Evolutionary conservation across 495 filamentous ascomycete species (phyloP), one percentile per base, ranked within the genome.

Genomic region (Lepraria neglecta): DNA sequence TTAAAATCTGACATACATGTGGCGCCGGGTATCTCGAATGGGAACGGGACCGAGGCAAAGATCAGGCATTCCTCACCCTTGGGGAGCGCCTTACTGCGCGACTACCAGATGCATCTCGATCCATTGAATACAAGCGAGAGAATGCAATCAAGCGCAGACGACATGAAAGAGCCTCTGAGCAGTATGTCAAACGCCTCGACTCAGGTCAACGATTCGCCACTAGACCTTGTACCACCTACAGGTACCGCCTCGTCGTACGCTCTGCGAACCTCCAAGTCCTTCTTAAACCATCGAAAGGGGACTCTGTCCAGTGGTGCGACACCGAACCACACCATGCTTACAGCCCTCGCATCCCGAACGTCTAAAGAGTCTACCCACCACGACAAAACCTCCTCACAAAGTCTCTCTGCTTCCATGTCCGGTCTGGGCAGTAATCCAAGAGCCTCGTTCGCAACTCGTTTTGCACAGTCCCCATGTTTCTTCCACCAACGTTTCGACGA

Each of bases 401-500:
- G 80, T 59, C 75, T 89, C n/a, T 83, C 83, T 28, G 79, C 83
- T 4, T 84, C 85, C 27, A 77, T 89, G 54, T 83, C 83, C 44
- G 85, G 79, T 64, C 71, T 88, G 33, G 81, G 83, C 66, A 70
- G 76, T 28, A 71, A 72, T 47, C 64, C 66, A 11, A 76, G 75
- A 60, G 81, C 83, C 0, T 82, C 85, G 10, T 78, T 82, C 31
- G 84, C 86, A 3, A 81, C 86, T 33, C 77, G 78, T 38, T 82
- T 89, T 63, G 69, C 97, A 28, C 87, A 92, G 69, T 95, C 90
- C 43, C 94, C 94, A 0, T 97, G 95, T 74, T 97, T 92, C 74
- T 97, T 96, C 79, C 94, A 98, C 73, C 87, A 92, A 73, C 82
- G 91, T 45, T 97, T 98, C 70, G 94, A 96, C 61, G 90, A 95